Evolutionary conservation across 108 stramenopile genomes (phyloP), one percentile per base, ranked within the genome.

Genomic region (Fragilaria radians): DNA sequence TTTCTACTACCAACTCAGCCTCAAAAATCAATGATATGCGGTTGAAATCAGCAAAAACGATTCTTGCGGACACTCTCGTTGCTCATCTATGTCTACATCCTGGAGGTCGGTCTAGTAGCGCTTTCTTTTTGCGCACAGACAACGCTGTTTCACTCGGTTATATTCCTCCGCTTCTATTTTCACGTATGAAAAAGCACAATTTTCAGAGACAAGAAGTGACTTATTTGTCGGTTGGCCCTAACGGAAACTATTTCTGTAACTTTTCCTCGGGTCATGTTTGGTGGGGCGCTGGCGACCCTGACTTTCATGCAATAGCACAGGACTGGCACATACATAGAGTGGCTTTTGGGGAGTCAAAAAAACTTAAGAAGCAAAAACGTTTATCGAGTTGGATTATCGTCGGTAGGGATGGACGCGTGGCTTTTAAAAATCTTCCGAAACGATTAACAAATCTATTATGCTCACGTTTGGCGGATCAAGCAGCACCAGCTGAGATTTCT

Each of bases 351-450:
- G 65, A 68, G 2, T 27, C 66, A 4, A 25, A 32, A 21, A 57
- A n/a, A 18, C 33, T 27, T 7, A 7, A 7, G 5, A 19, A 57
- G 33, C 32, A 4, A 4, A 48, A 59, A n/a, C 46, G 63, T 24
- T 26, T 54, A 14, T 57, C 64, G 1, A 19, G 21, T 0, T 90
- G 85, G 85, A 77, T 91, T 46, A 68, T 87, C 28, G 48, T 91
- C 7, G 70, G 77, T 24, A 56, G 71, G 26, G 80, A 91, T 67
- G 89, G 89, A 0, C 68, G 71, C 22, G 77, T 73, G 11, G 82
- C 70, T 22, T 91, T 83, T 80, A 85, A 80, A 67, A 88, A 88
- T 62, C 54, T 91, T 5, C 86, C 89, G 19, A 68, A 61, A 17
- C 71, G 78, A 22, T 63, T 91, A 56, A 79, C 84, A 24, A 60